Base-by-base conservation (phyloP, 2,329 filamentous ascomycete genomes). In the Keithomyces neogunnii region DNA sequence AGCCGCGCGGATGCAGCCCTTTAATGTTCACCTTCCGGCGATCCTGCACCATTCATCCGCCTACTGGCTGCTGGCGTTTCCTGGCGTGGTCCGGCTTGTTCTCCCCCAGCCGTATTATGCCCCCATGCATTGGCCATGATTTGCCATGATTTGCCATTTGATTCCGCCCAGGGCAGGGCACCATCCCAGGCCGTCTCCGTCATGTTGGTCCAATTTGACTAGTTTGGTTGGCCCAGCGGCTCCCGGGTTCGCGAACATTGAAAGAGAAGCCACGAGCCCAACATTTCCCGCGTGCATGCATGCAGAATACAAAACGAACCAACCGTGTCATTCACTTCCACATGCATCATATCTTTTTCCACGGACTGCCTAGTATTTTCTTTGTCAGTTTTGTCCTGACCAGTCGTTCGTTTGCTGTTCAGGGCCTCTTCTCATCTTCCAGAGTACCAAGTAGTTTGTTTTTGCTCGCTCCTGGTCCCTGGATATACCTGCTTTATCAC, bases 391-490 rank as follows among this genome's bases (percentile, higher is more conserved):
- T 13, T 35, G 36, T 40, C 50, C 48, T 38, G 33, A 49, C 32
- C 53, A 53, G 51, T 47, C 8, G 31, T 39, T 51, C 40, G 49
- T 44, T 31, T 40, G n/a, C 9, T 40, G 51, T 53, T 55, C 49
- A 49, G 47, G 55, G 45, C 56, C 42, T 54, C 49, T 56, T 29
- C 30, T 30, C 9, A 19, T 13, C 5, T 44, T 44, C 40, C 19
- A 19, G 19, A 35, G 6, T 35, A 44, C 40, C 30, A 10, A 3
- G 5, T 44, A 26, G 30, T 10, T 13, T 30, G 9, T 44, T 31
- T 9, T 9, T 8, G 29, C 38, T 28, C n/a, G 5, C 5, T 42
- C 39, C 2, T 6, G 3, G 19, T 13, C 4, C 8, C 10, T 30
- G 26, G 7, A 7, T 28, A 42, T 26, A 28, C 9, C n/a, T 26